Conservation (phyloP, 371 early-diverging fungal species). For the Lichtheimia corymbifera region DNA sequence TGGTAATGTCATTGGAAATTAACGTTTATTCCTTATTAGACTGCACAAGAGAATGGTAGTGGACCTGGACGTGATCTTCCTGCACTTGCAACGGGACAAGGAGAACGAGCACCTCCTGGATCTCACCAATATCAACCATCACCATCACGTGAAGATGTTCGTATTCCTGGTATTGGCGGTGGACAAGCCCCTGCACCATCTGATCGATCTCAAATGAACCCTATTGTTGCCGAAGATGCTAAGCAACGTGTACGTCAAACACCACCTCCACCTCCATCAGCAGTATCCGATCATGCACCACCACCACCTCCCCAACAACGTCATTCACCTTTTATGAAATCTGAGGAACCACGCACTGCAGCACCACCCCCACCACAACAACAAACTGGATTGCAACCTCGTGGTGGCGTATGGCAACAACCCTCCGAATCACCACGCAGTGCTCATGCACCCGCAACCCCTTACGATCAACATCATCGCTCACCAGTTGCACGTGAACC, state of each 20-base stretch:
- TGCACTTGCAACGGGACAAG: conserved; percentile 27
- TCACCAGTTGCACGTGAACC: conserved; percentile 4
- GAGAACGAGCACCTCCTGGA: conserved; percentile 36
- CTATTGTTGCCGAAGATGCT: conserved; percentile 38
- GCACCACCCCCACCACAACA: background rate
- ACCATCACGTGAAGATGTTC: conserved; percentile 38
- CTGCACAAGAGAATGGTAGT: conserved; percentile 24
- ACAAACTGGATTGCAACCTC: background rate
- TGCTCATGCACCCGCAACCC: conserved; percentile 13
- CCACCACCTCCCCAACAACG: conserved; percentile 12
- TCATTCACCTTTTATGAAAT: conserved; percentile 12
- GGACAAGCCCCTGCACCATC: conserved; percentile 52
- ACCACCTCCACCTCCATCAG: conserved; percentile 23
- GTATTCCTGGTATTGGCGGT: conserved; percentile 48
- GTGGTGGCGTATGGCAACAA: conserved; percentile 16
- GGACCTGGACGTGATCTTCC: conserved; percentile 49
- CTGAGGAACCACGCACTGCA: conserved; percentile 5
- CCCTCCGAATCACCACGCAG: conserved; percentile 17
- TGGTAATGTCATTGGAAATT: conserved; percentile 3
- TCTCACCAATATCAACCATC: conserved; percentile 22
- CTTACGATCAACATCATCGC: background rate
- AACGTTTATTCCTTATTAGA: background rate
- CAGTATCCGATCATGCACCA: conserved; percentile 5
- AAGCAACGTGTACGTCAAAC: conserved; percentile 18
- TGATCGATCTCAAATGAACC: conserved; percentile 57